Evolutionary conservation across 768 basidiomycete species (phyloP).

Genomic region (Terana coerulea): DNA sequence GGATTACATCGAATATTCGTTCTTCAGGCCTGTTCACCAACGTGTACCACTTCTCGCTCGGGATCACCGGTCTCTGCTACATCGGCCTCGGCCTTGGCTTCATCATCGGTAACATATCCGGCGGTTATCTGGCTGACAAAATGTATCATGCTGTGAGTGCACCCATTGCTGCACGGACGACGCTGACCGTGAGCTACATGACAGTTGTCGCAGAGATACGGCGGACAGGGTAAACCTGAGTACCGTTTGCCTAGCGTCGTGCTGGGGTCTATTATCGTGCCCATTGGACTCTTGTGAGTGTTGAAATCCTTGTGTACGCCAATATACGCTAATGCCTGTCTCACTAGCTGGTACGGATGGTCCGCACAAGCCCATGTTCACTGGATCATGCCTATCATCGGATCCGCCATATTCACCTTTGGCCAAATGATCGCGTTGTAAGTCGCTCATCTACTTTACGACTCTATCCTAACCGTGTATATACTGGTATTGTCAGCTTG

Average conservation of each 20-base stretch:
- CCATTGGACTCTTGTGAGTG: slow-evolving; percentile 66
- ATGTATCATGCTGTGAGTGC: slow-evolving; percentile 28
- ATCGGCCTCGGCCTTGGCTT: slow-evolving; percentile 38
- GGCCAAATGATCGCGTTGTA: slow-evolving; percentile 61
- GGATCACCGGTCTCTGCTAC: slow-evolving; percentile 32
- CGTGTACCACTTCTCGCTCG: slow-evolving; percentile 28
- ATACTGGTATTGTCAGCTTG: slow-evolving; percentile 41
- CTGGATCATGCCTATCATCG: slow-evolving; percentile 71
- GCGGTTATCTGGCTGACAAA: slow-evolving; percentile 27
- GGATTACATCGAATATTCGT: slow-evolving; percentile 5
- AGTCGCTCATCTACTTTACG: slow-evolving; percentile 25
- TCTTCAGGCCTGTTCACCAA: slow-evolving; percentile 38
- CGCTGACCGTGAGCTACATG: not conserved
- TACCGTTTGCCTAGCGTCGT: slow-evolving; percentile 74
- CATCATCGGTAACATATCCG: slow-evolving; percentile 26
- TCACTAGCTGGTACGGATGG: slow-evolving; percentile 85
- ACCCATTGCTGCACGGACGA: not conserved
- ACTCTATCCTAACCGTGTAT: too few relatives aligned
- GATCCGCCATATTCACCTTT: slow-evolving; percentile 53
- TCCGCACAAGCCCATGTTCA: slow-evolving; percentile 63
- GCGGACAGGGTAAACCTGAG: slow-evolving; percentile 67
- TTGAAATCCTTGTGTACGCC: too few relatives aligned
- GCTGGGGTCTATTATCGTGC: slow-evolving; percentile 65
- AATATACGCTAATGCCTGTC: too few relatives aligned
- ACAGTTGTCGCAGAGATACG: slow-evolving; percentile 25